Conservation (phyloP, 768 basidiomycete genomes). For the Russula dissimulans region DNA sequence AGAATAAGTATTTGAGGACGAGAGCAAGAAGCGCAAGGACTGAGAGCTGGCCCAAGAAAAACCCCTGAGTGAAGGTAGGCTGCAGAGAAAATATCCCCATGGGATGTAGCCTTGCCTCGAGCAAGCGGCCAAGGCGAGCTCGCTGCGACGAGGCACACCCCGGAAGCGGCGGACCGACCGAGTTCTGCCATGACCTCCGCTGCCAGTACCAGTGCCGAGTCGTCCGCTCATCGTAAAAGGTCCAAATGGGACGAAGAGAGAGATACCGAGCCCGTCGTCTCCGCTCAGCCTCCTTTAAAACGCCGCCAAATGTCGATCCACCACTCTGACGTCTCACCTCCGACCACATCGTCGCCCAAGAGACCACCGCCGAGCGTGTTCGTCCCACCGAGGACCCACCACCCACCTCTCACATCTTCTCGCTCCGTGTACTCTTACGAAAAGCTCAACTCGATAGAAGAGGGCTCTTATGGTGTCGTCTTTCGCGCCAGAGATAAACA, state of each 20-base stretch:
- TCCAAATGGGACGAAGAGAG: slow-evolving; percentile 55
- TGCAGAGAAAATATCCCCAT: slow-evolving; percentile 52
- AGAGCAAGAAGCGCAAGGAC: slow-evolving; percentile 67
- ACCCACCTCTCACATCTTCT: slow-evolving; percentile 77
- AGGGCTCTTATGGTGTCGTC: slow-evolving; percentile 96
- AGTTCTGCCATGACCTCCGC: neutral
- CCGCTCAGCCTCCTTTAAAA: slow-evolving; percentile 38
- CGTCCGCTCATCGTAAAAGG: slow-evolving; percentile 50
- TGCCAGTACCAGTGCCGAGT: slow-evolving; percentile 18
- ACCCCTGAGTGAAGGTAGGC: slow-evolving; percentile 92
- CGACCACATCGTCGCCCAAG: slow-evolving; percentile 19
- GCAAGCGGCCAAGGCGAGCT: no score
- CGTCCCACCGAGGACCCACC: slow-evolving; percentile 64
- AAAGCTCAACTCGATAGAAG: slow-evolving; percentile 93
- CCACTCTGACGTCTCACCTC: slow-evolving; percentile 21
- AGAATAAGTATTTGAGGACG: slow-evolving; percentile 91
- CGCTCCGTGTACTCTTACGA: slow-evolving; percentile 94
- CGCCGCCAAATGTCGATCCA: slow-evolving; percentile 41
- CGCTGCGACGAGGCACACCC: neutral
- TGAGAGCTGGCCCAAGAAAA: slow-evolving; percentile 86
- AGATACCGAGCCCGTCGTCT: slow-evolving; percentile 36
- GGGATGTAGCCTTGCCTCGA: neutral
- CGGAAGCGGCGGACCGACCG: slow-evolving; percentile 4
- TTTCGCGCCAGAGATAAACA: slow-evolving; percentile 93
- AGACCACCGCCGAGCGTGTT: slow-evolving; percentile 39